Evolutionary conservation across 208 protist genomes (phyloP).

Genomic region (Novymonas esmeraldas): DNA sequence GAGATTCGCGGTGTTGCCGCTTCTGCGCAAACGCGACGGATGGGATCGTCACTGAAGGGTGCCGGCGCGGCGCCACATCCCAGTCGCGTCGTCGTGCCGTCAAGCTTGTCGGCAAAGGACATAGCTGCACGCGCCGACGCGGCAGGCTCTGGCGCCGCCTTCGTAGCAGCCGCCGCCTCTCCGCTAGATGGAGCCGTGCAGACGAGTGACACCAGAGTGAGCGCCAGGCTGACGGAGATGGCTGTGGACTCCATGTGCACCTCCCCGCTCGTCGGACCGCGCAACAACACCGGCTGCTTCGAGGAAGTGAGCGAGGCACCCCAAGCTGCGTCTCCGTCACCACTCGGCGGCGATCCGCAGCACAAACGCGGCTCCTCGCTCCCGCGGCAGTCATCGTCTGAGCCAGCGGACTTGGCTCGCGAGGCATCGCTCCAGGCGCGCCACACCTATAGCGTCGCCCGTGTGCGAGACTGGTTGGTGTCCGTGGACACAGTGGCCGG

Average conservation of each 20-base stretch:
- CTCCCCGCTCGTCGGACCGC: slow-evolving; percentile 11
- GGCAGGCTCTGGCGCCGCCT: neutral
- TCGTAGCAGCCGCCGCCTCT: slow-evolving; percentile 1
- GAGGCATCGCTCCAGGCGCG: neutral
- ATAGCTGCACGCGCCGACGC: too few species aligned
- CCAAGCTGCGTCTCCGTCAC: too few species aligned
- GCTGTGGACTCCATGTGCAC: slow-evolving; percentile 4
- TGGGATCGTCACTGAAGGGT: neutral
- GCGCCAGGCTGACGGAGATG: neutral
- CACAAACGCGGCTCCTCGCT: neutral
- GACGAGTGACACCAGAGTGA: neutral
- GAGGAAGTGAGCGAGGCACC: slow-evolving; percentile 10
- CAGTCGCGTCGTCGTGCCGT: neutral
- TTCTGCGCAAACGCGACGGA: neutral
- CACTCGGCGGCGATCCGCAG: too few species aligned
- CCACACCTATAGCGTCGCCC: slow-evolving; percentile 15
- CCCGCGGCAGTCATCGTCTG: neutral
- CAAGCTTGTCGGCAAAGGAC: too few species aligned
- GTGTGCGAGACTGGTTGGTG: slow-evolving; percentile 9
- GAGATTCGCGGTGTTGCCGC: too few species aligned
- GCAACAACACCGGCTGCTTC: slow-evolving; percentile 16
- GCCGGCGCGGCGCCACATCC: neutral
- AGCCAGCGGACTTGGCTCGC: neutral
- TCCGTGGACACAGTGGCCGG: neutral
- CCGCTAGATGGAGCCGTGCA: neutral